Evolutionary conservation across 441 rosid species (phyloP), one percentile per base, ranked within the genome.

Genomic region (Populus trichocarpa): DNA sequence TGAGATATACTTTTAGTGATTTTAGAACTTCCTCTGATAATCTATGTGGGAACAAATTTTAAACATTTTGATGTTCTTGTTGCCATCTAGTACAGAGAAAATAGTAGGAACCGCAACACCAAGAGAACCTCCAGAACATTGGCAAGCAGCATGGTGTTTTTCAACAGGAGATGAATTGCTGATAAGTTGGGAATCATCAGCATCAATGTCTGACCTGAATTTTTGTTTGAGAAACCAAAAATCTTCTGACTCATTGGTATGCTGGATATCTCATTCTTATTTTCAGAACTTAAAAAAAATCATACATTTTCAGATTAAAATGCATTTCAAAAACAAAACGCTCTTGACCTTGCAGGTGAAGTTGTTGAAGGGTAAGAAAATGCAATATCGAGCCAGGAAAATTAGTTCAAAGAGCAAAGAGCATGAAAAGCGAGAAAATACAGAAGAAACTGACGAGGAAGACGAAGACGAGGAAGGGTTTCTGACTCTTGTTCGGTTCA

Each of bases 61-160:
- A 67, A 82, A 81, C 71, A 82, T 83, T 64, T 66, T 67, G 33
- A 40, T 79, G 72, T 69, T 81, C 79, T 77, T 85, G 76, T 81
- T 89, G 72, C 79, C 80, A 81, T 88, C 93, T 90, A 91, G 93
- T 89, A 78, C 96, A 95, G 99, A 80, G 88, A 92, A 92, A 87
- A 91, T 92, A 76, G 93, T 92, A 63, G 98, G 89, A 85, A 92
- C 93, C 25, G 97, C 90, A 26, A 86, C 77, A 42, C 98, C 97
- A 6, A 91, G 86, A 84, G 87, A 89, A 71, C 86, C 91, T 32
- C 78, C 84, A 22, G 89, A 86, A 22, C 83, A 86, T 18, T 89
- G 89, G 89, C 85, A 89, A 53, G 90, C 92, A 0, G 86, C 85
- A 1, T 96, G 99, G 98, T 75, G 77, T 16, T 92, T 93, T 76